These are phyloP conservation scores for Mrakia hoshinonis DNA, from an alignment of 768 basidiomycete species.

Conservation along the genomic window DNA sequence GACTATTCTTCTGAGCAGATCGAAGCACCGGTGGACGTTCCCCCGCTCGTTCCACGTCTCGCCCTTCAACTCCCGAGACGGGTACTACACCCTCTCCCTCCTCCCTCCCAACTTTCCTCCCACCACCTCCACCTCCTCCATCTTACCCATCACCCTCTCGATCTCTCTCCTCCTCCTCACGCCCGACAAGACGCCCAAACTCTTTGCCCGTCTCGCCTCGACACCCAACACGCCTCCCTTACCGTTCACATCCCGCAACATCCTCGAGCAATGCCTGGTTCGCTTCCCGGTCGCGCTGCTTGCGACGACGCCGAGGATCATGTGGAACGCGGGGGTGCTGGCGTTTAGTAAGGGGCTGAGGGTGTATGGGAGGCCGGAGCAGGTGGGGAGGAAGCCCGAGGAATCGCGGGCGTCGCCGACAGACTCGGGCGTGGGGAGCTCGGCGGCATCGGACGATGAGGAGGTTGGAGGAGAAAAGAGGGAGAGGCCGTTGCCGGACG, in stretches of 20 bases:
- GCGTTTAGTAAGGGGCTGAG: conserved; percentile 3
- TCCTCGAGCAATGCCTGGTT: conserved; percentile 43
- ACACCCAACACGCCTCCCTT: conserved; percentile 35
- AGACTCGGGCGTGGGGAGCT: neutral
- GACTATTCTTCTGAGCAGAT: conserved; percentile 40
- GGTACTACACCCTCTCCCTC: conserved; percentile 56
- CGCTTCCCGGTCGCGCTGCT: conserved; percentile 51
- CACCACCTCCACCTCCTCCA: conserved; percentile 6
- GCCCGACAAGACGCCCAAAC: conserved; percentile 44
- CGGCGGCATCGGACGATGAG: neutral
- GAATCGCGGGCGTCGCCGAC: neutral
- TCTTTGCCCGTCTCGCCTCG: conserved; percentile 48
- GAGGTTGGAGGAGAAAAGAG: too few relatives aligned
- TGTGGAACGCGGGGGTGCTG: conserved; percentile 37
- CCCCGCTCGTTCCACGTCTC: conserved; percentile 64
- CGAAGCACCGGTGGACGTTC: conserved; percentile 59
- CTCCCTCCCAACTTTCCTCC: conserved; percentile 46
- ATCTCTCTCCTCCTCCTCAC: conserved; percentile 38
- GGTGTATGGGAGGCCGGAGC: conserved; percentile 12
- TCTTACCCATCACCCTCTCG: conserved; percentile 23
- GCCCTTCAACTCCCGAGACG: conserved; percentile 63
- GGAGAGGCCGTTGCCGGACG: neutral
- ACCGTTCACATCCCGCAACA: conserved; percentile 44
- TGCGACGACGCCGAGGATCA: conserved; percentile 53
- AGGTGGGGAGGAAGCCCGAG: neutral